Conservation (phyloP, 331 rosid genomes). For the Rosa hybrid region DNA sequence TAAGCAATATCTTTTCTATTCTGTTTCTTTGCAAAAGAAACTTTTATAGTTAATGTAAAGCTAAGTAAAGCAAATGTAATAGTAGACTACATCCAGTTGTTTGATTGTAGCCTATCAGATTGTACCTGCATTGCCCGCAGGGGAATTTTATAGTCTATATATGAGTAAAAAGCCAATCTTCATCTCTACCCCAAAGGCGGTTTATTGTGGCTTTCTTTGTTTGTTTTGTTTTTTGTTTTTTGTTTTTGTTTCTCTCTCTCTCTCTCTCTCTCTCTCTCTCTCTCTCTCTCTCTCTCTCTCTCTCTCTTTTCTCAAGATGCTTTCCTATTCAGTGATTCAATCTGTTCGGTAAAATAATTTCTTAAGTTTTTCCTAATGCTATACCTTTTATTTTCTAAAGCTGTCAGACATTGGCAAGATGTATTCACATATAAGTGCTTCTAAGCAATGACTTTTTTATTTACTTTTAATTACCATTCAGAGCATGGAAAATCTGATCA, state of each 20-base stretch:
- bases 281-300: not conserved
- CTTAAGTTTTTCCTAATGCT: not conserved
- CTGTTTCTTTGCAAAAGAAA: not conserved
- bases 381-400: conserved; percentile 13
- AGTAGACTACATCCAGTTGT: not conserved
- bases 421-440: conserved; percentile 1
- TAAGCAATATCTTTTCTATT: not conserved
- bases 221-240: too few relatives aligned
- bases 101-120: not conserved
- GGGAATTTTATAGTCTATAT: not conserved
- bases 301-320: not conserved
- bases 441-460: conserved; percentile 7
- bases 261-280: not conserved
- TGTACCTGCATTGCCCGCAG: not conserved
- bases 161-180: not conserved
- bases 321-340: not conserved
- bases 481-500: conserved; percentile 66
- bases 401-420: conserved; percentile 17
- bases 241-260: too few relatives aligned
- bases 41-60: not conserved
- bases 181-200: not conserved
- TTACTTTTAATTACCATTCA: conserved; percentile 32
- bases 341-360: not conserved
- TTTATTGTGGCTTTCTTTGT: not conserved
- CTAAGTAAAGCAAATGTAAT: not conserved